Evolutionary conservation across 345 rosid genomes (phyloP), one percentile per base, ranked within the genome.

Genomic region (Ricinus communis): DNA sequence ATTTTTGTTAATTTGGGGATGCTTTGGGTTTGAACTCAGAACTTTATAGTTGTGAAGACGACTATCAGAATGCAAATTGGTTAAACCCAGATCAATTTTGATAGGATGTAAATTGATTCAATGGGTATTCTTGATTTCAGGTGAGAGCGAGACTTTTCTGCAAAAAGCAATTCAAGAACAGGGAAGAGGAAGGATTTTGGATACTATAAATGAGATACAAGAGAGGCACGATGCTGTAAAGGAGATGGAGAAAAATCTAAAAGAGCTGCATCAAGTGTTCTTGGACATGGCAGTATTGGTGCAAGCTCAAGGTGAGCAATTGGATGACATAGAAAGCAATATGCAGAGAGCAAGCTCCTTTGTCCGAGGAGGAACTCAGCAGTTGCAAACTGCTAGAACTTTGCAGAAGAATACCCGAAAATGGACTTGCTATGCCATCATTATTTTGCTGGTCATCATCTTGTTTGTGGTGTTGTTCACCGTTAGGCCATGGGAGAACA

Each of bases 131-230:
- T 45, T 65, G 56, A 14, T 21, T 9, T 41, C 87, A 91, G 96
- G 98, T 14, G 97, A 90, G 82, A 91, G 96, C 69, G 98, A 93
- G 82, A 88, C 85, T 7, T 90, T 93, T 76, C 80, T 91, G 61
- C 95, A 91, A 72, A 93, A 88, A 40, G 98, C 97, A 30, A 93
- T 93, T 66, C 95, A 90, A 76, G 94, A 93, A 50, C 97, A 93
- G 61, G 98, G 98, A 33, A 86, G 96, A 69, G 97, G 97, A 7
- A 81, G 85, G 27, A 77, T 91, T 15, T 62, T 89, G 80, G 94
- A 90, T 74, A 87, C 97, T 0, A 88, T 90, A 61, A 84, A 82
- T 68, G 93, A 89, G 85, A 89, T 93, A 31, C 96, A 91, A 69
- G 97, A 93, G 68, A 88, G 97, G 80, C 97, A 93, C 43, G 98